Base-by-base conservation (phyloP, 2,329 filamentous ascomycete species). In the Penicillium concentricum region DNA sequence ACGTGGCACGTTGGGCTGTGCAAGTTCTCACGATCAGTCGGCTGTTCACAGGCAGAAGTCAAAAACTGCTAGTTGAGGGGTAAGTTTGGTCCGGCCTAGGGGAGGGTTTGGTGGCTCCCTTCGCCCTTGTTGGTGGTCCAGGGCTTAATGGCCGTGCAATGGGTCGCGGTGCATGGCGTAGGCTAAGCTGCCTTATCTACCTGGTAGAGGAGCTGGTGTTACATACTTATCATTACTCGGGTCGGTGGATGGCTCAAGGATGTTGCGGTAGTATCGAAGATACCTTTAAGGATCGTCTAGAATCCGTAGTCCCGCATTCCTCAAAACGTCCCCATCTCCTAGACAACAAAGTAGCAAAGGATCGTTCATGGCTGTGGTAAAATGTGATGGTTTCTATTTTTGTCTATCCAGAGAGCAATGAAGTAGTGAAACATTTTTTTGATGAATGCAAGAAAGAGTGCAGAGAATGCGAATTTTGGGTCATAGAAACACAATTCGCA, bases 231-330 rank as follows among this genome's bases (percentile, higher is more conserved):
- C 49, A 50, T 55, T 41, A 28, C 30, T 32, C 22, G 39, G 37
- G 5, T 13, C 8, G 6, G 5, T 20, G 24, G 30, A n/a, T 28
- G 20, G 18, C 20, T 24, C 1, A 12, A 2, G 15, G 35, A 52
- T 15, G 42, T 4, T n/a, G 34, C 28, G 34, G 54, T 56, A 15
- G 54, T 41, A 56, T 45, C 8, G 1, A 22, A 13, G 54, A 56
- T 56, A 52, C 41, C 54, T 46, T 16, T 1, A 12, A 9, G 16
- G 47, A 41, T 41, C n/a, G 35, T n/a, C 35, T n/a, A n/a, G 10
- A 20, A 24, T 22, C 7, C 9, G 44, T 15, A 26, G 10, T 39
- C 24, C n/a, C 35, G 15, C 57, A 59, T 59, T 59, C 57, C 57
- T 5, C 10, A 28, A n/a, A 35, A 22, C n/a, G 10, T 20, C 18